These are phyloP conservation scores for Condylostoma magnum DNA, from an alignment of 169 alveolate genomes.

Conservation along the genomic window DNA sequence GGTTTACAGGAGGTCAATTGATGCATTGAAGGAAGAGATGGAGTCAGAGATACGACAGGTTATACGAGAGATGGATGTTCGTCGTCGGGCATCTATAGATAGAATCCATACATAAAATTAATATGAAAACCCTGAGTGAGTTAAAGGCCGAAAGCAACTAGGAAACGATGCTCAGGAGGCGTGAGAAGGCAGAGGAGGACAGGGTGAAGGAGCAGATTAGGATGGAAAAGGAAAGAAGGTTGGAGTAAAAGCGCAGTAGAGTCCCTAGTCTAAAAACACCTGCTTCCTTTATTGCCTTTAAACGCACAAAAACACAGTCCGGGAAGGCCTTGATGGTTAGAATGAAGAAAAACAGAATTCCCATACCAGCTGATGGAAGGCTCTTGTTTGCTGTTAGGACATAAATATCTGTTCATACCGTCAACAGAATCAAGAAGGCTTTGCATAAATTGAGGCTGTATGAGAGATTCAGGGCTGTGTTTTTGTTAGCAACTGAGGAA, in stretches of 20 bases:
- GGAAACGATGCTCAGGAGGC: constrained; percentile 11
- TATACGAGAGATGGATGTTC: no score
- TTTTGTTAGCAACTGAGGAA: background rate
- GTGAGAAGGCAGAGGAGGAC: constrained; percentile 28
- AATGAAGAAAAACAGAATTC: background rate
- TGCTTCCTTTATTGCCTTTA: constrained; percentile 9
- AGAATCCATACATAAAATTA: no score
- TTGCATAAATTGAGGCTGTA: background rate
- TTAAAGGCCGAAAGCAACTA: constrained; percentile 27
- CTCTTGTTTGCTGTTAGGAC: background rate
- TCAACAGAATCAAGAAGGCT: constrained; percentile 17
- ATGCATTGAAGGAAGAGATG: no score
- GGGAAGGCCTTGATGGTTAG: constrained; percentile 3
- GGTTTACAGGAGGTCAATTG: no score
- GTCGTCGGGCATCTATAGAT: no score
- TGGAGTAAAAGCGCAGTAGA: background rate
- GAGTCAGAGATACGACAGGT: no score
- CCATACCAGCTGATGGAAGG: constrained; percentile 7
- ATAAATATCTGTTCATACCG: constrained; percentile 21
- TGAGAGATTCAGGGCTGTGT: constrained; percentile 13
- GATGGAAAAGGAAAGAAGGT: constrained; percentile 9
- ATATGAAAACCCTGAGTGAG: background rate
- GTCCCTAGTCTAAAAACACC: background rate
- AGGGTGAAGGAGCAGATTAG: background rate
- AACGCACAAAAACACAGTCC: background rate